Percentiles rank a stretch among this genome's conserved stretches.
Conservation (phyloP, 441 rosid species). For the Pelargonium cotyledonis region DNA sequence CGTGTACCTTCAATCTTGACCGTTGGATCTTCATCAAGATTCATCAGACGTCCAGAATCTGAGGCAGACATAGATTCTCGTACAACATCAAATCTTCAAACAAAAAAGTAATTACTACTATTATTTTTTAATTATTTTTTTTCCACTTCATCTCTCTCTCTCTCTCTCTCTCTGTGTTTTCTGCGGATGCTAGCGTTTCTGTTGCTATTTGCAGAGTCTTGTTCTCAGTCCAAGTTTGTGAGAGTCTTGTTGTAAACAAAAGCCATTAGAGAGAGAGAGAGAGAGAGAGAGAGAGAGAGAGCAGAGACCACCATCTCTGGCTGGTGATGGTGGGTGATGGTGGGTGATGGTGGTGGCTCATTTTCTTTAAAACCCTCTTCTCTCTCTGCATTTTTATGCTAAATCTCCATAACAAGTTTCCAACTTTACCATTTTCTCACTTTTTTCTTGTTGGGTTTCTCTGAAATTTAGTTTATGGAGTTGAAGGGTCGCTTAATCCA, state of each 20-base stretch:
- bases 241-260: conserved; percentile 17
- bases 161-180: conserved; percentile 7
- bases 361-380: conserved; percentile 3
- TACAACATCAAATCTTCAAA: conserved; percentile 9
- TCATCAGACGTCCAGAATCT: conserved; percentile 32
- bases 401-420: background rate
- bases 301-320: conserved; percentile 8
- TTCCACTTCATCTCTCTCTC: conserved; percentile 1
- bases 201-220: background rate
- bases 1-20: conserved; percentile 9
- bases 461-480: conserved; percentile 30
- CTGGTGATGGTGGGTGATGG: too few relatives aligned
- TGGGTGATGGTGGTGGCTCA: too few relatives aligned
- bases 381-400: conserved; percentile 9
- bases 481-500: conserved; percentile 34
- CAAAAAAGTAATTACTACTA: conserved; percentile 9
- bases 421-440: conserved; percentile 5
- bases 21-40: conserved; percentile 19
- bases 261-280: too few relatives aligned
- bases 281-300: too few relatives aligned
- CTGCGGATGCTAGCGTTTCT: conserved; percentile 14
- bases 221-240: conserved; percentile 8
- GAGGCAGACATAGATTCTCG: conserved; percentile 18
- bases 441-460: background rate
- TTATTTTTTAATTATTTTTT: background rate